phyloP scores from a whole-genome alignment of 2,329 filamentous ascomycete genomes.

The Xylaria sp. region DNA sequence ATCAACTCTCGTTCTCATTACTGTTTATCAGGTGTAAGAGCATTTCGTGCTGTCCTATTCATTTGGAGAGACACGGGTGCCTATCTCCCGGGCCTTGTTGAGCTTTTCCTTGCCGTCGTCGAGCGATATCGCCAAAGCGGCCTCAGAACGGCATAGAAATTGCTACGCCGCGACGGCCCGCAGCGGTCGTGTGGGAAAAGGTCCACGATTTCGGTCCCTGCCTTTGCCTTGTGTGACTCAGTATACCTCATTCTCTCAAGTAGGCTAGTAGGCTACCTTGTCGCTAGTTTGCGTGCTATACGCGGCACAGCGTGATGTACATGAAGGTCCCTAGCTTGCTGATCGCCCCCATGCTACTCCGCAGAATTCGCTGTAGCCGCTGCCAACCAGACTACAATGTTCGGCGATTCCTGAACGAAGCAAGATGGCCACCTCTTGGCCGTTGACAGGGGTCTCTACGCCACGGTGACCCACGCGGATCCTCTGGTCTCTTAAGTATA shows the following conservation, averaged over 20 bases:
- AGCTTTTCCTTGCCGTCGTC: conserved; percentile 18
- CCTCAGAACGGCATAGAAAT: not conserved
- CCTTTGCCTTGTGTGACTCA: conserved; percentile 32
- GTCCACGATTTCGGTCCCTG: conserved; percentile 6
- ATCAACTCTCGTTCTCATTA: conserved; percentile 22
- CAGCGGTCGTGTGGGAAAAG: conserved; percentile 13
- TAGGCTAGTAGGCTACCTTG: not conserved
- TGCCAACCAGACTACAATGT: conserved; percentile 48
- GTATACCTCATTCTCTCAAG: conserved; percentile 8
- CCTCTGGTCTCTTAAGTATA: conserved; percentile 39
- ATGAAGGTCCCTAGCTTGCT: conserved; percentile 33
- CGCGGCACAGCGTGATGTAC: conserved; percentile 15
- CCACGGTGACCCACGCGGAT: conserved; percentile 44
- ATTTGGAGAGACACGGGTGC: conserved; percentile 10
- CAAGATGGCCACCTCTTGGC: conserved; percentile 33
- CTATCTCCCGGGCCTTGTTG: conserved; percentile 14
- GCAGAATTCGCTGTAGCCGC: conserved; percentile 45
- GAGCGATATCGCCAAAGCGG: not conserved
- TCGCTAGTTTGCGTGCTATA: conserved; percentile 20
- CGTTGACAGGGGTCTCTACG: conserved; percentile 49
- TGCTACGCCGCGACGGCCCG: conserved; percentile 6
- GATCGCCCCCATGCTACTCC: conserved; percentile 38
- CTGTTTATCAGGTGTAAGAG: not conserved
- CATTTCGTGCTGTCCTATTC: conserved; percentile 6
- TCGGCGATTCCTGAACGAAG: conserved; percentile 49